These are phyloP conservation scores for Thermothelomyces thermophilus DNA, from an alignment of 2,329 filamentous ascomycete genomes.

Conservation along the genomic window DNA sequence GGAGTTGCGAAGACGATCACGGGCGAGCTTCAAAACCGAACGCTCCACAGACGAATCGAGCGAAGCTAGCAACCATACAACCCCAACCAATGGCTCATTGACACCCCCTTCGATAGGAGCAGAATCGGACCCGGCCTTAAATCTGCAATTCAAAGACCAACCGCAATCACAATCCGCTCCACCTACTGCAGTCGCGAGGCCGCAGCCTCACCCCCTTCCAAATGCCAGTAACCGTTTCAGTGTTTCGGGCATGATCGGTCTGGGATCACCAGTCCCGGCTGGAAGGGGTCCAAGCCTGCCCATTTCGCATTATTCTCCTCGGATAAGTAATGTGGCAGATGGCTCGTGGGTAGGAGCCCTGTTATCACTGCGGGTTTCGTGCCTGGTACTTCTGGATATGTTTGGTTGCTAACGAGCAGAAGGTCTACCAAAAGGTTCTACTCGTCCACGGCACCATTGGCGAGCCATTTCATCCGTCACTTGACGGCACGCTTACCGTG, in stretches of 20 bases:
- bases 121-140: slow-evolving; percentile 58
- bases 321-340: slow-evolving; percentile 70
- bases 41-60: slow-evolving; percentile 56
- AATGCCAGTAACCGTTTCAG: slow-evolving; percentile 52
- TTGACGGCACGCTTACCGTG: slow-evolving; percentile 76
- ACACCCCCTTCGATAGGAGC: slow-evolving; percentile 69
- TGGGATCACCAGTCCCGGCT: slow-evolving; percentile 49
- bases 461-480: slow-evolving; percentile 56
- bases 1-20: slow-evolving; percentile 70
- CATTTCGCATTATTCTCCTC: slow-evolving; percentile 73
- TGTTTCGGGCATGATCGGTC: slow-evolving; percentile 56
- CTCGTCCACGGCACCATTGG: slow-evolving; percentile 76
- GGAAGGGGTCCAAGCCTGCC: slow-evolving; percentile 50
- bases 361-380: neutral
- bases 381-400: too few relatives aligned
- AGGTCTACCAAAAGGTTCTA: slow-evolving; percentile 90
- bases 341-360: slow-evolving; percentile 69
- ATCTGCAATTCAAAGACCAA: slow-evolving; percentile 52
- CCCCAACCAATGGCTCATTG: slow-evolving; percentile 60
- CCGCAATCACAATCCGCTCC: slow-evolving; percentile 24
- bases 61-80: slow-evolving; percentile 54
- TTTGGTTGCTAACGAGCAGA: slow-evolving; percentile 22
- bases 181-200: slow-evolving; percentile 29
- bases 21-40: slow-evolving; percentile 63
- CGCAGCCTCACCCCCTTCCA: slow-evolving; percentile 32